A percentile compares a stretch with the other conserved stretches of the same genome.
Evolutionary conservation across 2,329 filamentous ascomycete species (phyloP).

Genomic region (Phoma sp.): DNA sequence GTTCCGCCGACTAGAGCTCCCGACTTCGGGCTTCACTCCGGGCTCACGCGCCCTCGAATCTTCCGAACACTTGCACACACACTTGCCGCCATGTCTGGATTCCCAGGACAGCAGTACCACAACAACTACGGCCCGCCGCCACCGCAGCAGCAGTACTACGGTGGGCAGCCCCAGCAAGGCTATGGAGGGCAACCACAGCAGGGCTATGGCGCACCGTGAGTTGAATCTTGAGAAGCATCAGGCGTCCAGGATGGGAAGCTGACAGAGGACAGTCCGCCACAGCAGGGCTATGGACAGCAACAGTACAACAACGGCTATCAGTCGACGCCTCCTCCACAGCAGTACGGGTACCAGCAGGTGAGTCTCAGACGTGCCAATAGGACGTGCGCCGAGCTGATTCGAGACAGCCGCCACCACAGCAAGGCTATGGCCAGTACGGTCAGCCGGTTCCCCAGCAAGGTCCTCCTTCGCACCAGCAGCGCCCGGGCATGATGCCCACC

Average conservation of each 20-base stretch:
- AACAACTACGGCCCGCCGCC: constrained; percentile 45
- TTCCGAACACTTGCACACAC: constrained; percentile 1
- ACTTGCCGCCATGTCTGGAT: constrained; percentile 47
- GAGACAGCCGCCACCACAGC: constrained; percentile 42
- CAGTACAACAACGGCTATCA: constrained; percentile 49
- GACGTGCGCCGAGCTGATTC: constrained; percentile 24
- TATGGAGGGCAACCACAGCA: constrained; percentile 22
- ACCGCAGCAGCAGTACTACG: constrained; percentile 39
- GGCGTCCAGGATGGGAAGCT: constrained; percentile 15
- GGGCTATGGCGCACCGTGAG: constrained; percentile 37
- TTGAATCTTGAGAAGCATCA: background rate
- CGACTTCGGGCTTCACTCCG: constrained; percentile 1
- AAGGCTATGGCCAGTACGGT: constrained; percentile 38
- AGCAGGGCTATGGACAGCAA: constrained; percentile 50
- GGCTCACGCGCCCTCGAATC: constrained; percentile 1
- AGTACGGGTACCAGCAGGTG: constrained; percentile 53
- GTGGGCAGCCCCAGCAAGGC: constrained; percentile 29
- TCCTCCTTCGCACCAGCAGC: constrained; percentile 30
- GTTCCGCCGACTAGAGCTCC: constrained; percentile 7
- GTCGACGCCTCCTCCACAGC: constrained; percentile 50
- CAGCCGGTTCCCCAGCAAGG: constrained; percentile 29
- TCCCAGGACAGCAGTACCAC: constrained; percentile 51
- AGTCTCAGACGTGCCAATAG: constrained; percentile 8
- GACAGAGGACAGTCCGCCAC: constrained; percentile 32
- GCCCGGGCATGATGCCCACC: constrained; percentile 60